Percentiles rank a stretch among this genome's conserved stretches.
phyloP scores from a whole-genome alignment of 2,329 filamentous ascomycete genomes.

The Teratosphaeriaceae sp. region DNA sequence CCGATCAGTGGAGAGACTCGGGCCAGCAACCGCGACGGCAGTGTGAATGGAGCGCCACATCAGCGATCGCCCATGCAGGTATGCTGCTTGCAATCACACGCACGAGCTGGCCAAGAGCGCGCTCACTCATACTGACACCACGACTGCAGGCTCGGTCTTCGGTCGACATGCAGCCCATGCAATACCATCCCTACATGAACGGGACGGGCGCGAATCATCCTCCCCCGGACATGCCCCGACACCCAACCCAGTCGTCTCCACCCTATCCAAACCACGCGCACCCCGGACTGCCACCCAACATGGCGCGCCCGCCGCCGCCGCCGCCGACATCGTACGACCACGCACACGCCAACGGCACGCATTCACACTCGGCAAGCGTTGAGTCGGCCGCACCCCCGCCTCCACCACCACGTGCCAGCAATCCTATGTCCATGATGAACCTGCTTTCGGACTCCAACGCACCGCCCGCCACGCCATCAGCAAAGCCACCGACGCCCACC shows the following conservation, averaged over 20 bases:
- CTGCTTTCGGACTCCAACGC: conserved; percentile 67
- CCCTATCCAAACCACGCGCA: conserved; percentile 21
- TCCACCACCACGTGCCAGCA: conserved; percentile 54
- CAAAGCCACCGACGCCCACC: conserved; percentile 2
- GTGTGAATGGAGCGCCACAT: conserved; percentile 30
- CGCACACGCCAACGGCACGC: conserved; percentile 22
- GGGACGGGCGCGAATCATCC: conserved; percentile 15
- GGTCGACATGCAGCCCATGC: conserved; percentile 5
- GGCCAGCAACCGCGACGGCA: conserved; percentile 28
- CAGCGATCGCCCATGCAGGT: conserved; percentile 27
- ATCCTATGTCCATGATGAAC: conserved; percentile 94
- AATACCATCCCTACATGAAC: conserved; percentile 19
- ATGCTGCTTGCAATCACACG: conserved; percentile 6
- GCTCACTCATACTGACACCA: conserved; percentile 8
- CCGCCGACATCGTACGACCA: conserved; percentile 18
- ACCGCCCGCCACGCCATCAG: conserved; percentile 8
- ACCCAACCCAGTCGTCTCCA: conserved; percentile 6
- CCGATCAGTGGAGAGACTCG: conserved; percentile 40
- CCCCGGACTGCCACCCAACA: conserved; percentile 22
- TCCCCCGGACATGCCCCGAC: conserved; percentile 14
- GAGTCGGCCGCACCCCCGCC: conserved; percentile 25
- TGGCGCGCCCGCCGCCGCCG: conserved; percentile 24
- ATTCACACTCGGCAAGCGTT: conserved; percentile 20
- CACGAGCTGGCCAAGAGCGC: too few species aligned
- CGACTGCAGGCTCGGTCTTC: conserved; percentile 4